These are phyloP conservation scores for Cladobotryum protrusum DNA, from an alignment of 2,329 filamentous ascomycete species.

Conservation along the genomic window DNA sequence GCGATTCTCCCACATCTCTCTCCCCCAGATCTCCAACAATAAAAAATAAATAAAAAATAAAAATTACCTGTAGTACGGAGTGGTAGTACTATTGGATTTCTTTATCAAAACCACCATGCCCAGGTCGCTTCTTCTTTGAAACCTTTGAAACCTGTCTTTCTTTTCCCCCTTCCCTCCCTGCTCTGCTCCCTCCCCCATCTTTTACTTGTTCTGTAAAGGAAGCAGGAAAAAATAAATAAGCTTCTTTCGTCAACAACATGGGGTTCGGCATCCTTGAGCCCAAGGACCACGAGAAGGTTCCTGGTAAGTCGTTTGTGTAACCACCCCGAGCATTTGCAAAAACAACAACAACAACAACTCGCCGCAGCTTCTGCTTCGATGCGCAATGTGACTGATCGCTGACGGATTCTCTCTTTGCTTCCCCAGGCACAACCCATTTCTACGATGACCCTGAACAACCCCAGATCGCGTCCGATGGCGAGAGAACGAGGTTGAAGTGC, in stretches of 20 bases:
- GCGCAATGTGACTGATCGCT: not conserved
- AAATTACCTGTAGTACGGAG: no score
- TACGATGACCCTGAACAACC: constrained; percentile 52
- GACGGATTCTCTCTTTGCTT: not conserved
- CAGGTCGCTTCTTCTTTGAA: not conserved
- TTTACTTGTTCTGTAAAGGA: not conserved
- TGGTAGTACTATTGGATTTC: no score
- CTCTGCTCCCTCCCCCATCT: constrained; percentile 1
- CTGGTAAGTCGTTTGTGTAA: constrained; percentile 52
- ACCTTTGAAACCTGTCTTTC: not conserved
- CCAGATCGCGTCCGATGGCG: constrained; percentile 34
- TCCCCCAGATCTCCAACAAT: not conserved
- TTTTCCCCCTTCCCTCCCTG: not conserved
- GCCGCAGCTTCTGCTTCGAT: not conserved
- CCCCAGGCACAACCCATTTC: constrained; percentile 56
- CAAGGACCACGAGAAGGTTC: constrained; percentile 60
- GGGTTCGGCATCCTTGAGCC: constrained; percentile 67
- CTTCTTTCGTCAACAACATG: constrained; percentile 21
- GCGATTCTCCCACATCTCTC: no score
- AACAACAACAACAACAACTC: no score
- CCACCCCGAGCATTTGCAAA: no score
- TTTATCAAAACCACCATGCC: not conserved
- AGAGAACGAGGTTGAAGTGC: constrained; percentile 56
- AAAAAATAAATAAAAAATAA: no score
- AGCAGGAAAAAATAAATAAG: not conserved